phyloP scores from a whole-genome alignment of 768 basidiomycete genomes.

The Cystobasidium ongulense region DNA sequence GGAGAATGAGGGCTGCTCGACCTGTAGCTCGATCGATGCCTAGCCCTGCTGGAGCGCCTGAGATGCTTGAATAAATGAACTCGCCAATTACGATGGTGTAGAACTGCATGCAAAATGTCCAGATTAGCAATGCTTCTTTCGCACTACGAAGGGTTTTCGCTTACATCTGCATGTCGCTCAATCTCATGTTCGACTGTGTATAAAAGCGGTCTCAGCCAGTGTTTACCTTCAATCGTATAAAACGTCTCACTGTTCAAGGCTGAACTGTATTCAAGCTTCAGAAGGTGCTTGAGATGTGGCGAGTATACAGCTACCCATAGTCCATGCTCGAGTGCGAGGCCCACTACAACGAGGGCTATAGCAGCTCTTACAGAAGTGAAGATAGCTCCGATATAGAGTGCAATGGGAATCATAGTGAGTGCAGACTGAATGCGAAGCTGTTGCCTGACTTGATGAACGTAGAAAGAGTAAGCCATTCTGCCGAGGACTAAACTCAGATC shows the following conservation, averaged over 20 bases:
- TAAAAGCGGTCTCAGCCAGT: not conserved
- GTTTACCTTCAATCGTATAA: not conserved
- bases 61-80: not conserved
- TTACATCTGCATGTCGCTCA: constrained; percentile 2
- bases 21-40: not conserved
- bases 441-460: constrained; percentile 5
- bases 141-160: not conserved
- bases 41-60: not conserved
- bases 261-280: constrained; percentile 9
- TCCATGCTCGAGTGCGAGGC: not conserved
- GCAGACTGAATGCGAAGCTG: not conserved
- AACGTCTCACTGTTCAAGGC: not conserved
- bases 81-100: constrained; percentile 5
- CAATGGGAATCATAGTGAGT: not conserved
- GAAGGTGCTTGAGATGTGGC: not conserved
- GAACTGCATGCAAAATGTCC: not conserved
- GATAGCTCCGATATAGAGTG: not conserved
- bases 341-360: constrained; percentile 8
- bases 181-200: constrained; percentile 1
- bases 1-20: not conserved
- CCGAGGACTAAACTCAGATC: not conserved
- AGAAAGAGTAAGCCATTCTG: not conserved
- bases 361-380: not conserved
- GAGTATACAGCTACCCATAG: not conserved
- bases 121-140: not conserved